These are phyloP conservation scores for Huntiella omanensis DNA, from an alignment of 2,329 filamentous ascomycete genomes.

Conservation along the genomic window DNA sequence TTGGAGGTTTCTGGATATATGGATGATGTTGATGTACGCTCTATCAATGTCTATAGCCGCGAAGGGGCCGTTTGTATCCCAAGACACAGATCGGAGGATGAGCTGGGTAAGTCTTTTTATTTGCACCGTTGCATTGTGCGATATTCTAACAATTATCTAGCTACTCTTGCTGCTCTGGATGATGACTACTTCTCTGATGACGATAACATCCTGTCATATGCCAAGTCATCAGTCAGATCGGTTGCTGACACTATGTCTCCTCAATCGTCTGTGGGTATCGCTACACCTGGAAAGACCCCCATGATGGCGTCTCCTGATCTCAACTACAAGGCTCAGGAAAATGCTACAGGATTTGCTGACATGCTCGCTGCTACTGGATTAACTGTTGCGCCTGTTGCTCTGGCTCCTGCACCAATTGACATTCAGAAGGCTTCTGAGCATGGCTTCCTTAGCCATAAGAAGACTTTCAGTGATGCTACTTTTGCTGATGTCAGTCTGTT, in stretches of 20 bases:
- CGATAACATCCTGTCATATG: background rate
- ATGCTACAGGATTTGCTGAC: background rate
- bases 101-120: background rate
- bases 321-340: background rate
- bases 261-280: background rate
- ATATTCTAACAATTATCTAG: background rate
- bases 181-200: conserved; percentile 4
- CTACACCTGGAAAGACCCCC: background rate
- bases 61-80: background rate
- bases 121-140: background rate
- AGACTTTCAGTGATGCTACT: conserved; percentile 7
- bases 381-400: background rate
- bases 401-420: conserved; percentile 3
- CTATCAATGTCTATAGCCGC: background rate
- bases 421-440: background rate
- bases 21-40: conserved; percentile 1
- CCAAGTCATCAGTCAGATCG: background rate
- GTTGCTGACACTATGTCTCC: background rate
- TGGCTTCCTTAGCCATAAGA: conserved; percentile 7
- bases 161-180: conserved; percentile 1
- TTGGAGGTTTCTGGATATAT: conserved; percentile 1
- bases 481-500: conserved; percentile 5
- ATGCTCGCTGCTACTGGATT: conserved; percentile 3
- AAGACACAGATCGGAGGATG: background rate
- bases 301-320: background rate